These are phyloP conservation scores for Mimosa pudica DNA, from an alignment of 306 rosid species.

Conservation along the genomic window DNA sequence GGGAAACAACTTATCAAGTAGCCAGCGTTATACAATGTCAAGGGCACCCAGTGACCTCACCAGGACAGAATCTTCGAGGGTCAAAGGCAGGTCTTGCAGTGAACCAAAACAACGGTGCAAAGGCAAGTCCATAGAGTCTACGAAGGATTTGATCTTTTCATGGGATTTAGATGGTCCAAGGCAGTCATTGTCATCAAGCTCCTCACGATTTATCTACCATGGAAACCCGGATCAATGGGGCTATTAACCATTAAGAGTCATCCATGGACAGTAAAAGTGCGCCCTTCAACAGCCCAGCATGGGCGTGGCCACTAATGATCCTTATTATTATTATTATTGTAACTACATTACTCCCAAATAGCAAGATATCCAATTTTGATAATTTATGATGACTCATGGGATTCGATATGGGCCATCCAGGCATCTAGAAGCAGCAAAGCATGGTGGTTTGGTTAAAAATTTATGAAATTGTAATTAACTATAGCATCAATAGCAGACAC, in stretches of 20 bases:
- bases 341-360: conserved; percentile 30
- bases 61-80: conserved; percentile 75
- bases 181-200: conserved; percentile 39
- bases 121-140: conserved; percentile 45
- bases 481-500: not conserved
- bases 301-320: conserved; percentile 30
- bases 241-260: conserved; percentile 48
- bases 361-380: conserved; percentile 6
- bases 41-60: conserved; percentile 69
- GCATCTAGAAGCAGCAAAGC: not conserved
- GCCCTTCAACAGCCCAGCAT: conserved; percentile 32
- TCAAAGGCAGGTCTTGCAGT: conserved; percentile 77
- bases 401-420: conserved; percentile 8
- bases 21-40: conserved; percentile 39
- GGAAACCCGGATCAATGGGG: conserved; percentile 57
- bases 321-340: conserved; percentile 26
- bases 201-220: conserved; percentile 38
- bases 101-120: conserved; percentile 78
- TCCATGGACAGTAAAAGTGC: conserved; percentile 39
- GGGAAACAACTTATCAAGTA: conserved; percentile 25
- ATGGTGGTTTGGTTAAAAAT: not conserved
- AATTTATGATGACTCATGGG: not conserved
- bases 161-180: conserved; percentile 47
- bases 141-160: conserved; percentile 11
- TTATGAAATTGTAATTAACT: conserved; percentile 2